A percentile compares a stretch with the other conserved stretches of the same genome.
Conservation (phyloP, 345 rosid genomes). For the Atalantia buxifolia region DNA sequence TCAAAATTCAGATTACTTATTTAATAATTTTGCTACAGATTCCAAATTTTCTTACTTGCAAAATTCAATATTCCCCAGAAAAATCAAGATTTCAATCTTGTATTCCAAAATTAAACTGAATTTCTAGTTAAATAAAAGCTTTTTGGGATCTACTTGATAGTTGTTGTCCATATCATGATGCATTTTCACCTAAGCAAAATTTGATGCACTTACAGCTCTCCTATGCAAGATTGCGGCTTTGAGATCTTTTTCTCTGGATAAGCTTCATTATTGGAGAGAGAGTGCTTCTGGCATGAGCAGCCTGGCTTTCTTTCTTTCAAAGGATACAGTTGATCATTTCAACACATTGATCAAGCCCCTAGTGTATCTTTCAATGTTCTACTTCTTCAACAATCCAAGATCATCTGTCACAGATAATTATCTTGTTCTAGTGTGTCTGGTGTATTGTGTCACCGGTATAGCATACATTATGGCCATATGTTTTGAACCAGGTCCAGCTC, state of each 20-base stretch:
- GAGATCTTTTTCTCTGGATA: conserved; percentile 87
- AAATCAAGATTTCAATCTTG: too few species aligned
- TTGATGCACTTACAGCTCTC: conserved; percentile 58
- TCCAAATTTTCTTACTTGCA: neutral
- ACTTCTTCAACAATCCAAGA: conserved; percentile 96
- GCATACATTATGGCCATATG: conserved; percentile 76
- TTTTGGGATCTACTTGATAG: neutral
- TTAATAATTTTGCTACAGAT: neutral
- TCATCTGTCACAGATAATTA: conserved; percentile 77
- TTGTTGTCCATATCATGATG: neutral
- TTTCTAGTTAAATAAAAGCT: neutral
- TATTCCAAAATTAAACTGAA: too few species aligned
- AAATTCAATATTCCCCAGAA: too few species aligned
- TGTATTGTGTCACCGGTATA: conserved; percentile 93
- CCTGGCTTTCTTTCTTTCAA: conserved; percentile 84
- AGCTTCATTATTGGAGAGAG: conserved; percentile 94
- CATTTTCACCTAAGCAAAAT: neutral
- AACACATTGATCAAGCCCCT: conserved; percentile 83
- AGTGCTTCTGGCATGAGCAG: conserved; percentile 96
- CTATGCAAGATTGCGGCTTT: conserved; percentile 90
- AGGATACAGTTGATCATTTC: conserved; percentile 92
- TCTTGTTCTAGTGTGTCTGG: conserved; percentile 71
- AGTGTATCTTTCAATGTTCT: conserved; percentile 93
- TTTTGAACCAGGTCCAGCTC: conserved; percentile 90
- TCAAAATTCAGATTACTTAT: neutral